These are phyloP conservation scores for Pyronema domesticum DNA, from an alignment of 495 filamentous ascomycete genomes.

Conservation along the genomic window DNA sequence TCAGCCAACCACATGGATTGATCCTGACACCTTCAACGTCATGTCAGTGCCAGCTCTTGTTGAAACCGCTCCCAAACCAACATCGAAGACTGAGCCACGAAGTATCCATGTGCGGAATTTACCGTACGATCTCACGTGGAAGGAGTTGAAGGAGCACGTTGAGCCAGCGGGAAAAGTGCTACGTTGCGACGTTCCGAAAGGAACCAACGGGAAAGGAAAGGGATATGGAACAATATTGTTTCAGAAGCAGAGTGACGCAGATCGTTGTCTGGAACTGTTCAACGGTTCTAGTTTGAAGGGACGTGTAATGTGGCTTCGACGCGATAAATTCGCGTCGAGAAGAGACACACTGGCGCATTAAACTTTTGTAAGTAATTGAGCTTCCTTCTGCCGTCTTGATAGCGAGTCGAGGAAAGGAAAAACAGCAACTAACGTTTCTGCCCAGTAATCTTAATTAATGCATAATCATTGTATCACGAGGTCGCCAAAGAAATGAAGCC, in stretches of 20 bases:
- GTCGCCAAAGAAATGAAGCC: too few species aligned
- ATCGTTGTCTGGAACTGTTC: slow-evolving; percentile 11
- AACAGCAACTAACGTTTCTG: too few species aligned
- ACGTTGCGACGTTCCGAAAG: slow-evolving; percentile 13
- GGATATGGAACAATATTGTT: slow-evolving; percentile 16
- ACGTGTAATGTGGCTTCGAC: slow-evolving; percentile 8
- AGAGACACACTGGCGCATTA: neutral
- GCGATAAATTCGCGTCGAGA: slow-evolving; percentile 7
- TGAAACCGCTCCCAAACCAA: too few species aligned
- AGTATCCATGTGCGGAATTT: slow-evolving; percentile 17
- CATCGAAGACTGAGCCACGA: slow-evolving; percentile 8
- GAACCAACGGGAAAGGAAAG: slow-evolving; percentile 9
- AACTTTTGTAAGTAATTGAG: neutral
- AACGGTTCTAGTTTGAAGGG: slow-evolving; percentile 13
- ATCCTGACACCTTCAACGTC: slow-evolving; percentile 7
- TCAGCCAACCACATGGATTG: neutral
- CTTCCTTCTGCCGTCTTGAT: neutral
- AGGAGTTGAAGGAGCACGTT: slow-evolving; percentile 14
- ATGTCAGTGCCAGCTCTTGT: slow-evolving; percentile 8
- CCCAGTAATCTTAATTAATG: too few species aligned
- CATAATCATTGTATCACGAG: too few species aligned
- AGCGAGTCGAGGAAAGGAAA: too few species aligned
- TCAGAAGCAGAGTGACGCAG: slow-evolving; percentile 8
- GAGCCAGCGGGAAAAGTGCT: slow-evolving; percentile 6
- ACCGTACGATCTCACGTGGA: slow-evolving; percentile 12